Evolutionary conservation across 2,329 filamentous ascomycete genomes (phyloP), one percentile per base, ranked within the genome.

Genomic region (Raffaelea ambrosiae): DNA sequence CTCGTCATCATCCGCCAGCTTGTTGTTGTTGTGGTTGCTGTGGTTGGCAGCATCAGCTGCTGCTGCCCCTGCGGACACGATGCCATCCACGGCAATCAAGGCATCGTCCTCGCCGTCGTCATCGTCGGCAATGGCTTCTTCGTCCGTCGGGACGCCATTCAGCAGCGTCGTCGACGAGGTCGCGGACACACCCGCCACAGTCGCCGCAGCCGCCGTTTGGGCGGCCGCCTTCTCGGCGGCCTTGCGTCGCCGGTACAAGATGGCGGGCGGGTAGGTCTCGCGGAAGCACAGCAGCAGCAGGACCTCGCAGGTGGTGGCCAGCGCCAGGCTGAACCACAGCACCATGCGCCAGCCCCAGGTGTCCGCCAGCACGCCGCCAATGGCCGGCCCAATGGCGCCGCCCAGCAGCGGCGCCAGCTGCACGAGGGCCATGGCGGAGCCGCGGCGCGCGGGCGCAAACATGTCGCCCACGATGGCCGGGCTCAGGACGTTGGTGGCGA

Each of bases 391-490:
- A 20, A 53, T 48, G 33, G 58, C 59, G 2, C 63, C 61, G 13
- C 63, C 63, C 26, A 65, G 41, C 16, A 65, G 55, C 19, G 61
- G 61, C 0, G 59, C 55, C 8, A 56, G 48, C 22, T 53, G 50
- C 35, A 57, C 55, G 13, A 59, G 48, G 9, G 70, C 68, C 63
- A 78, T 70, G 10, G 76, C 77, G 7, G 52, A 52, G 40, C 79
- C 80, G 53, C 80, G 68, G 52, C 82, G 65, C 0, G 65, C 63
- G 2, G 75, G 72, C 4, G 66, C 57, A 55, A 83, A 84, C 63
- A 83, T 74, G 57, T 84, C 81, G 44, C 80, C 80, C 54, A 84
- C 77, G 23, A 81, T 74, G 9, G 79, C 79, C 1, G 76, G 73
- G 55, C 81, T 82, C 5, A 79, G 81, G 51, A 85, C 63, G 2